phyloP scores from a whole-genome alignment of 768 basidiomycete genomes.

The Lentinula aciculospora region DNA sequence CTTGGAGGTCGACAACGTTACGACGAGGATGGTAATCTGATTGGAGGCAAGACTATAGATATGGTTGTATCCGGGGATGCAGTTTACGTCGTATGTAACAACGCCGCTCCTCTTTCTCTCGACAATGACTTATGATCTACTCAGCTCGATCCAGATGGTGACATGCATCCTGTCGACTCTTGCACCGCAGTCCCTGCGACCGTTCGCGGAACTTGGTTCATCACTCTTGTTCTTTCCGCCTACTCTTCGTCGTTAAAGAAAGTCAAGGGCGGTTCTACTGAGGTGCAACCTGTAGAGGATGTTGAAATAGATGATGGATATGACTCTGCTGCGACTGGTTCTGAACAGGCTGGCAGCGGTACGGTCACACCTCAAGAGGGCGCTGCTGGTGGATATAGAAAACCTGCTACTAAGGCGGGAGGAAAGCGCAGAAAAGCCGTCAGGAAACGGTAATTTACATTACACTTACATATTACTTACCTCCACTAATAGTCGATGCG shows the following conservation, averaged over 20 bases:
- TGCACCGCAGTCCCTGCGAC: conserved; percentile 54
- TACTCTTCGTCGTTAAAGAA: not conserved
- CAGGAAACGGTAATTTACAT: conserved; percentile 34
- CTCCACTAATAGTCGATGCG: not conserved
- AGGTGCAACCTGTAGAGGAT: not conserved
- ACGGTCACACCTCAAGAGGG: conserved; percentile 30
- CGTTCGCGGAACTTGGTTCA: conserved; percentile 65
- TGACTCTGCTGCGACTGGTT: conserved; percentile 34
- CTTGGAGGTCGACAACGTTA: conserved; percentile 44
- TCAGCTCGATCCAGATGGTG: conserved; percentile 59
- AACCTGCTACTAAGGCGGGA: conserved; percentile 47
- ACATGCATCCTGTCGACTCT: conserved; percentile 52
- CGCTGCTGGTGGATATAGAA: conserved; percentile 23
- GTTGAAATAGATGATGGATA: conserved; percentile 26
- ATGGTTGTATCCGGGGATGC: conserved; percentile 75
- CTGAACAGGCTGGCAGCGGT: conserved; percentile 39
- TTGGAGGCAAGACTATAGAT: conserved; percentile 53
- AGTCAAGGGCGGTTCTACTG: not conserved
- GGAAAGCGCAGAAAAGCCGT: conserved; percentile 60
- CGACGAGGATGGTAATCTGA: conserved; percentile 52
- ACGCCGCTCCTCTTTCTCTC: not conserved
- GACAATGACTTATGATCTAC: not conserved
- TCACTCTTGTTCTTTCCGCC: conserved; percentile 36
- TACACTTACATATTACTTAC: not conserved
- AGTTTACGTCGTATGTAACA: conserved; percentile 66